phyloP scores from a whole-genome alignment of 306 rosid species.

The peach (Prunus persica) region DNA sequence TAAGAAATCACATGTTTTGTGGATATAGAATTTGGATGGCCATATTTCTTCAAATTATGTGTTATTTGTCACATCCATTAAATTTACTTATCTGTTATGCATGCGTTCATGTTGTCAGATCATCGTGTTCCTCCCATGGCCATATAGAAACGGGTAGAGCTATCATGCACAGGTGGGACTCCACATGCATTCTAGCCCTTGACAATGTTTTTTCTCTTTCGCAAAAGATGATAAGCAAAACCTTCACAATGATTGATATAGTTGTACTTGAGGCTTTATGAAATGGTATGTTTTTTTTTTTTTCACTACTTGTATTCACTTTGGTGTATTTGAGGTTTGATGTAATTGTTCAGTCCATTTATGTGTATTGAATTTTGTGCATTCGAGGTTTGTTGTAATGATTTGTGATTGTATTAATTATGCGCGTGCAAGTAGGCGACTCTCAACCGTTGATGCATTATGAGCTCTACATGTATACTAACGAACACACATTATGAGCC shows the following conservation, averaged over 20 bases:
- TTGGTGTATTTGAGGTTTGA: background rate
- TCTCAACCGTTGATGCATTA: background rate
- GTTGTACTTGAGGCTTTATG: background rate
- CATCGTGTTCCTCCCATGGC: background rate
- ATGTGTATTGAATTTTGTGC: background rate
- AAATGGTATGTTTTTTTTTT: background rate
- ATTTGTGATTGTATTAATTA: too few relatives aligned
- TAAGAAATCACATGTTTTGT: background rate
- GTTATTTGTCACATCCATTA: background rate
- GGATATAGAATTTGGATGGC: background rate
- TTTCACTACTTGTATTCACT: background rate
- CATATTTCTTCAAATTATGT: background rate
- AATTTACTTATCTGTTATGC: background rate
- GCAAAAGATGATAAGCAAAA: background rate
- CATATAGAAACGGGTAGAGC: background rate
- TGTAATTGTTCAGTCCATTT: background rate
- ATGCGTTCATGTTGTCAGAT: background rate
- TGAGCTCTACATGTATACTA: too few relatives aligned
- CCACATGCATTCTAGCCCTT: background rate
- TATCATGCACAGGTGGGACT: background rate
- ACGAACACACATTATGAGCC: background rate
- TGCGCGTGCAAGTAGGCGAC: background rate
- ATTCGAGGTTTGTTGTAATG: background rate
- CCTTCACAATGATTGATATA: background rate
- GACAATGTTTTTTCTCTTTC: background rate